Conservation (phyloP, 2,329 filamentous ascomycete species). For the Torrubiella hemipterigena region DNA sequence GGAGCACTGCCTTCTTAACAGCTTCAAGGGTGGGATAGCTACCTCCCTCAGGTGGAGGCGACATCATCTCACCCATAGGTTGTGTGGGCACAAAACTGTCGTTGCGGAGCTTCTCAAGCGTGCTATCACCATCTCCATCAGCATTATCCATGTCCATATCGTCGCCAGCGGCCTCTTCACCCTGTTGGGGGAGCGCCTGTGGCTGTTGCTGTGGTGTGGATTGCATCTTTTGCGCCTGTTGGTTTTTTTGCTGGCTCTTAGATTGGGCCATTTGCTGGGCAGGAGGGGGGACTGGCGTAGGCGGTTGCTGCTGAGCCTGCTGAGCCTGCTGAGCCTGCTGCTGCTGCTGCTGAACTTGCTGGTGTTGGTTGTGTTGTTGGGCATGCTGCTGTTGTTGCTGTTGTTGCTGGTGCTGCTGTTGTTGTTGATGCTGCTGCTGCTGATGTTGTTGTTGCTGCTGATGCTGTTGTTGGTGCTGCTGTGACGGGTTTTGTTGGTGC, state of each 20-base stretch:
- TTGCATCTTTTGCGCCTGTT: conserved; percentile 8
- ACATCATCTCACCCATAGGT: conserved; percentile 49
- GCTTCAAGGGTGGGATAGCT: conserved; percentile 53
- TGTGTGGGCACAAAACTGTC: conserved; percentile 38
- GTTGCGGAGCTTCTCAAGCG: conserved; percentile 35
- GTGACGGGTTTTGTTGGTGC: conserved; percentile 11
- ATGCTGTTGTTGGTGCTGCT: conserved; percentile 11
- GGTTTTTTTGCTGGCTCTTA: conserved; percentile 12
- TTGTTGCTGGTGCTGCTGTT: conserved; percentile 12
- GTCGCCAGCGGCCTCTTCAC: conserved; percentile 31
- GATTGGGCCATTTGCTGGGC: conserved; percentile 12
- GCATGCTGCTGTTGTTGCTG: conserved; percentile 20
- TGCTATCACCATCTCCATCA: conserved; percentile 28
- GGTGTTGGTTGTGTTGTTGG: conserved; percentile 17
- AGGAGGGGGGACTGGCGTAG: conserved; percentile 15
- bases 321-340: conserved; percentile 10
- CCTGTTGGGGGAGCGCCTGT: conserved; percentile 24
- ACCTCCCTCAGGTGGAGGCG: conserved; percentile 49
- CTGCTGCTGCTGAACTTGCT: conserved; percentile 15
- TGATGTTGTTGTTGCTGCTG: conserved; percentile 13
- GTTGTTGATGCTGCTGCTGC: conserved; percentile 13
- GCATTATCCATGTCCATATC: conserved; percentile 40
- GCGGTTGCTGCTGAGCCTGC: conserved; percentile 15
- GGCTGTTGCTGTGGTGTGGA: conserved; percentile 15
- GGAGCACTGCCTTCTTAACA: conserved; percentile 50